A percentile compares a stretch with the other conserved stretches of the same genome.
phyloP scores from a whole-genome alignment of 75 land plant species.

The Pseudotsuga menziesii region DNA sequence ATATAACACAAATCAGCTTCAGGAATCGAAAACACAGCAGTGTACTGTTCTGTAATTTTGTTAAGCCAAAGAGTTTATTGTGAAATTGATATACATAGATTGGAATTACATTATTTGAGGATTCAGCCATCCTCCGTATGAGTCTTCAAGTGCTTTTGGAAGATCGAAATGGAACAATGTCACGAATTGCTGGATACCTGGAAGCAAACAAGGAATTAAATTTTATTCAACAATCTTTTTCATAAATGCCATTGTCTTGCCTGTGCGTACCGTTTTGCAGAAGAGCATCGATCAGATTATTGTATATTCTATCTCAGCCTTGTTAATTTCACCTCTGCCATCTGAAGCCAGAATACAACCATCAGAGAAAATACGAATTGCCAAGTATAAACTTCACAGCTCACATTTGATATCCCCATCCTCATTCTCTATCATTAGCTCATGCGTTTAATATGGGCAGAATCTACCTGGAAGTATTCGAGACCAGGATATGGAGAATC shows the following conservation, averaged over 20 bases:
- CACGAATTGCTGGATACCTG: slow-evolving; percentile 44
- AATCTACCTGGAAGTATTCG: slow-evolving; percentile 50
- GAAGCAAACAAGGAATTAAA: neutral
- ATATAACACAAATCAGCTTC: neutral
- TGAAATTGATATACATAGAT: neutral
- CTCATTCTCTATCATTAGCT: slow-evolving; percentile 27
- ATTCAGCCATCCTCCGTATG: slow-evolving; percentile 39
- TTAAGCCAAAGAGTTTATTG: neutral
- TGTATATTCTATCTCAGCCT: slow-evolving; percentile 42
- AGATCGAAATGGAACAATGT: slow-evolving; percentile 31
- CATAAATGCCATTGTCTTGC: neutral
- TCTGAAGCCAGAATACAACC: neutral
- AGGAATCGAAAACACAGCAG: too few species aligned
- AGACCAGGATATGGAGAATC: slow-evolving; percentile 65
- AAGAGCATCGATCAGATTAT: slow-evolving; percentile 31
- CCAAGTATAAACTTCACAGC: slow-evolving; percentile 24
- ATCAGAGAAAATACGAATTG: neutral
- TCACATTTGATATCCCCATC: slow-evolving; percentile 28
- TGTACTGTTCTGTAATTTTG: neutral
- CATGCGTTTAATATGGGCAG: slow-evolving; percentile 13
- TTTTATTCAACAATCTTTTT: neutral
- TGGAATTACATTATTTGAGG: slow-evolving; percentile 18
- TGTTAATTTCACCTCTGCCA: slow-evolving; percentile 31
- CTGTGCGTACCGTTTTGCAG: slow-evolving; percentile 12
- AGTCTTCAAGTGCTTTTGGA: slow-evolving; percentile 41